Conservation (phyloP, 441 rosid genomes). For the Syzygium malaccense region DNA sequence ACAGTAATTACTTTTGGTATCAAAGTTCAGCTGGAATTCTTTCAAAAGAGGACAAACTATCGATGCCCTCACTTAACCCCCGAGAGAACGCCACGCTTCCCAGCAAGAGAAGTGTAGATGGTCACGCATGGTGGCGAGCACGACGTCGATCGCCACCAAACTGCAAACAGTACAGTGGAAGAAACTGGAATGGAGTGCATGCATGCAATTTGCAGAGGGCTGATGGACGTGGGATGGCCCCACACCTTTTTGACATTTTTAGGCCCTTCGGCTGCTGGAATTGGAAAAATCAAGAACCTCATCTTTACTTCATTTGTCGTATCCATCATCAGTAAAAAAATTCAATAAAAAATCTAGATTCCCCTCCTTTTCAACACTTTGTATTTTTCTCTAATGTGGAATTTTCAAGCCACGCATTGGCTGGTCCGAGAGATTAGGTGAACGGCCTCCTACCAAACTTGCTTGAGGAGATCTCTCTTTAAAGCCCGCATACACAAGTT, state of each 20-base stretch:
- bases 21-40: not conserved
- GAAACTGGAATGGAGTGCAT: not conserved
- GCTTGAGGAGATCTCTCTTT: not conserved
- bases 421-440: not conserved
- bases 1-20: not conserved
- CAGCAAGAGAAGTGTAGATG: not conserved
- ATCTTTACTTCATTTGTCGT: not conserved
- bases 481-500: not conserved
- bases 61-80: not conserved
- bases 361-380: not conserved
- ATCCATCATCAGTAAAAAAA: not conserved
- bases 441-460: not conserved
- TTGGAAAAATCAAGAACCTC: not conserved
- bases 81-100: not conserved
- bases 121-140: not conserved
- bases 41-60: not conserved
- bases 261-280: not conserved
- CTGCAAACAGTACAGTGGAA: not conserved
- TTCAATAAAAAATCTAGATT: not conserved
- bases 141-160: not conserved
- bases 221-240: not conserved
- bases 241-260: not conserved
- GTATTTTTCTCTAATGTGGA: not conserved
- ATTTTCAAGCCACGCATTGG: not conserved
- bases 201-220: not conserved